Evolutionary conservation across 2,329 filamentous ascomycete genomes (phyloP).

Genomic region (Sclerotinia nivalis): DNA sequence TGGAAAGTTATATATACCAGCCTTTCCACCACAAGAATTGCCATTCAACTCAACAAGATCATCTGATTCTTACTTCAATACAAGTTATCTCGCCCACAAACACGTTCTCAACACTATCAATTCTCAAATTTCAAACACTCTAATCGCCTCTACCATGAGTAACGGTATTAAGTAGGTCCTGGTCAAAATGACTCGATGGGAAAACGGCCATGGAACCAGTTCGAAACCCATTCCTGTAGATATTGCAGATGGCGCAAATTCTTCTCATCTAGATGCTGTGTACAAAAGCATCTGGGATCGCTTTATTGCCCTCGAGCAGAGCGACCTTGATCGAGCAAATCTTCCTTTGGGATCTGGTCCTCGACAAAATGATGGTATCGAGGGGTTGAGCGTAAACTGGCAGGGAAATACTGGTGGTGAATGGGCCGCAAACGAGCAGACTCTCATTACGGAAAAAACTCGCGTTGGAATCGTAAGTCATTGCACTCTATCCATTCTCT

Average conservation of each 20-base stretch:
- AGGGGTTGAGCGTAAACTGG: constrained; percentile 3
- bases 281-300: not conserved
- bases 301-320: not conserved
- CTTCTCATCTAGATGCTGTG: not conserved
- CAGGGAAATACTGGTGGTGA: not conserved
- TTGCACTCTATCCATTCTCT: not conserved
- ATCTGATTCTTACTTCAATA: not conserved
- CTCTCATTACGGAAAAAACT: not conserved
- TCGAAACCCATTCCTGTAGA: not conserved
- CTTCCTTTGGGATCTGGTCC: not conserved
- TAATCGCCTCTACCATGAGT: not conserved
- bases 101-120: not conserved
- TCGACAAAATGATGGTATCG: constrained; percentile 6
- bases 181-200: not conserved
- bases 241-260: not conserved
- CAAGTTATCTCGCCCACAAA: not conserved
- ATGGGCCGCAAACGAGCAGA: not conserved
- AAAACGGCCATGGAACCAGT: not conserved
- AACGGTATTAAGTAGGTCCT: not conserved
- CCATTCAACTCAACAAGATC: not conserved
- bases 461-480: not conserved
- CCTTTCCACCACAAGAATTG: not conserved
- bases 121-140: not conserved
- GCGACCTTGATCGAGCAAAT: not conserved
- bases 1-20: not conserved